A percentile compares a stretch with the other conserved stretches of the same genome.
These are phyloP conservation scores for Trichoderma afroharzianum DNA, from an alignment of 2,329 filamentous ascomycete species.

Conservation along the genomic window DNA sequence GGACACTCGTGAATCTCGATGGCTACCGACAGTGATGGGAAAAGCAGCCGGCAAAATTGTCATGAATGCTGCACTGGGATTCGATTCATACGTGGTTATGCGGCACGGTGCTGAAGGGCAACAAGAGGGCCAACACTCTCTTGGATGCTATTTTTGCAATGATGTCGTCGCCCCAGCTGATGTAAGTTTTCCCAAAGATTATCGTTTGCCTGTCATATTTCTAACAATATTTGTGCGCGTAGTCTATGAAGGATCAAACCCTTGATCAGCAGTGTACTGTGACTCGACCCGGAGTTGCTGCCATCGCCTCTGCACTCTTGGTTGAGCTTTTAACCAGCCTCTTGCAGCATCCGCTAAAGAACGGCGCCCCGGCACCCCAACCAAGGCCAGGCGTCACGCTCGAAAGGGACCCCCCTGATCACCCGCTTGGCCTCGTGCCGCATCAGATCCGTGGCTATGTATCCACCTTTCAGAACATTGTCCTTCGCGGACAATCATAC, in stretches of 20 bases:
- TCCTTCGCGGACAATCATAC: conserved; percentile 71
- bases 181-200: conserved; percentile 53
- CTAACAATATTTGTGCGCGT: conserved; percentile 10
- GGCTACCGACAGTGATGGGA: conserved; percentile 94
- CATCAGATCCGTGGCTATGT: conserved; percentile 79
- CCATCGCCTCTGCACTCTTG: conserved; percentile 84
- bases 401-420: conserved; percentile 53
- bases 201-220: rapidly evolving
- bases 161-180: conserved; percentile 93
- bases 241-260: conserved; percentile 92
- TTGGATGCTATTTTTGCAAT: conserved; percentile 98
- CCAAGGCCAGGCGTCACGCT: conserved; percentile 39
- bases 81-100: conserved; percentile 97
- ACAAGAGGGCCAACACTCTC: conserved; percentile 56
- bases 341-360: conserved; percentile 77
- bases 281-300: conserved; percentile 85
- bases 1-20: conserved; percentile 91
- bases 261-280: conserved; percentile 98
- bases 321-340: conserved; percentile 87
- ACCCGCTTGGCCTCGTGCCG: conserved; percentile 67
- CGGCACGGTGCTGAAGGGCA: conserved; percentile 71
- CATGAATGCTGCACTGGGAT: conserved; percentile 92
- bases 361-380: conserved; percentile 56
- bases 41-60: conserved; percentile 92
- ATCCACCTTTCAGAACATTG: conserved; percentile 68